phyloP scores from a whole-genome alignment of 202 grass and related monocot species.

The Elaeis oleifera region DNA sequence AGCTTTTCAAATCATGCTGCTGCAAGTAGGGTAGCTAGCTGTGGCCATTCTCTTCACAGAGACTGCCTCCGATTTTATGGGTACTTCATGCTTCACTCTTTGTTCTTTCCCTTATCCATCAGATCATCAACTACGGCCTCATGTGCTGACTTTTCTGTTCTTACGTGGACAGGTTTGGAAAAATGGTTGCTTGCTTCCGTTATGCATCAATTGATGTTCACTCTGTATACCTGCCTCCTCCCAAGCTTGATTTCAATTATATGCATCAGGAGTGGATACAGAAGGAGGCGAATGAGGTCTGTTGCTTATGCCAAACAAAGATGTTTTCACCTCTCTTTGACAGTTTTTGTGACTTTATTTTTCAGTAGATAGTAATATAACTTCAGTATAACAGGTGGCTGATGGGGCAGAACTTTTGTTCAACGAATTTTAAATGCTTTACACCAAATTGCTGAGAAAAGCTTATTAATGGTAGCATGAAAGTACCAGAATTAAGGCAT shows the following conservation, averaged over 20 bases:
- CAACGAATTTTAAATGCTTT: slow-evolving; percentile 51
- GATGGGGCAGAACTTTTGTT: slow-evolving; percentile 55
- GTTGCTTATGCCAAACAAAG: slow-evolving; percentile 20
- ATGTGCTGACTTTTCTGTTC: slow-evolving; percentile 32
- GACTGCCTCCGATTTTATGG: slow-evolving; percentile 96
- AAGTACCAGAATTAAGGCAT: slow-evolving; percentile 26
- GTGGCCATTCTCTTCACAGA: slow-evolving; percentile 91
- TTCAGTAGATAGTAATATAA: slow-evolving; percentile 23
- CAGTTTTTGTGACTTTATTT: slow-evolving; percentile 12
- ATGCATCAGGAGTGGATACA: slow-evolving; percentile 75
- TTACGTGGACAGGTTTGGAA: slow-evolving; percentile 60
- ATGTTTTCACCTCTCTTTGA: slow-evolving; percentile 19
- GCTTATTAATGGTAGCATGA: slow-evolving; percentile 15
- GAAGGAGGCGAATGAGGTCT: slow-evolving; percentile 79
- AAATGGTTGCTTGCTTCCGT: slow-evolving; percentile 80
- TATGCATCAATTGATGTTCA: slow-evolving; percentile 79
- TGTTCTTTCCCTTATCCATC: background rate
- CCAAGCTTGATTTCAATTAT: slow-evolving; percentile 85
- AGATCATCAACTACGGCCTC: background rate
- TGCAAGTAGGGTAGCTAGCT: slow-evolving; percentile 84
- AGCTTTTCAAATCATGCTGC: slow-evolving; percentile 95
- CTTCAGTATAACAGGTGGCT: slow-evolving; percentile 45
- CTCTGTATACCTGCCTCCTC: slow-evolving; percentile 81
- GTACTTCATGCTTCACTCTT: slow-evolving; percentile 28
- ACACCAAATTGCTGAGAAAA: slow-evolving; percentile 39